Evolutionary conservation across 257 asterid species (phyloP).

Genomic region (Solanum ossicruentum): DNA sequence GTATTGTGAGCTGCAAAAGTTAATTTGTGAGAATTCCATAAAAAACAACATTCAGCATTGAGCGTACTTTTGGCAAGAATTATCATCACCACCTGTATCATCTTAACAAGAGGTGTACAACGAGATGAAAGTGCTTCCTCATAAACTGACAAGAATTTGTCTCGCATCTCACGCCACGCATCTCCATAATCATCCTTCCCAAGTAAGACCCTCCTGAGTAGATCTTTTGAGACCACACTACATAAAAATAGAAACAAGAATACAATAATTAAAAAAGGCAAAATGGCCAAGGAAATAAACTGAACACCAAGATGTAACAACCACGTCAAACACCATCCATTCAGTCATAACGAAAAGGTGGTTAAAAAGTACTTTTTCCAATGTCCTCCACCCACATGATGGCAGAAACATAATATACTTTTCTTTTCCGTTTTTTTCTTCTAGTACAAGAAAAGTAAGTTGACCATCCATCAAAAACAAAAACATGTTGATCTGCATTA

Average conservation of each 20-base stretch:
- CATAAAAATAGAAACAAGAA: neutral
- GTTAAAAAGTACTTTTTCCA: neutral
- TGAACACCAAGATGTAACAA: neutral
- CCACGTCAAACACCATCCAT: neutral
- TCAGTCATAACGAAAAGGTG: neutral
- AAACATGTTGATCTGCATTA: neutral
- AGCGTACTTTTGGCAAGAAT: slow-evolving; percentile 8
- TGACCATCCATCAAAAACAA: neutral
- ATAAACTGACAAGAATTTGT: slow-evolving; percentile 50
- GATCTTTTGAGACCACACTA: slow-evolving; percentile 71
- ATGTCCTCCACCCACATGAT: neutral
- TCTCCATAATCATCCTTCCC: slow-evolving; percentile 54
- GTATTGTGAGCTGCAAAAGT: neutral
- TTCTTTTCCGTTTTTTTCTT: neutral
- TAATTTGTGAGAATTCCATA: neutral
- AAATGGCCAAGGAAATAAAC: neutral
- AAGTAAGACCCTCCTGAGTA: slow-evolving; percentile 50
- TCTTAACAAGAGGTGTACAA: slow-evolving; percentile 62
- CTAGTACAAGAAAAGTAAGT: neutral
- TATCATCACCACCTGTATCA: slow-evolving; percentile 71
- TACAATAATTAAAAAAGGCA: neutral
- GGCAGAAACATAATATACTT: neutral
- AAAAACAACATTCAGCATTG: neutral
- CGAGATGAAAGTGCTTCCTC: slow-evolving; percentile 69
- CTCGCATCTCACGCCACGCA: slow-evolving; percentile 37